Conservation (phyloP, 345 rosid species). For the Hibiscus trionum region DNA sequence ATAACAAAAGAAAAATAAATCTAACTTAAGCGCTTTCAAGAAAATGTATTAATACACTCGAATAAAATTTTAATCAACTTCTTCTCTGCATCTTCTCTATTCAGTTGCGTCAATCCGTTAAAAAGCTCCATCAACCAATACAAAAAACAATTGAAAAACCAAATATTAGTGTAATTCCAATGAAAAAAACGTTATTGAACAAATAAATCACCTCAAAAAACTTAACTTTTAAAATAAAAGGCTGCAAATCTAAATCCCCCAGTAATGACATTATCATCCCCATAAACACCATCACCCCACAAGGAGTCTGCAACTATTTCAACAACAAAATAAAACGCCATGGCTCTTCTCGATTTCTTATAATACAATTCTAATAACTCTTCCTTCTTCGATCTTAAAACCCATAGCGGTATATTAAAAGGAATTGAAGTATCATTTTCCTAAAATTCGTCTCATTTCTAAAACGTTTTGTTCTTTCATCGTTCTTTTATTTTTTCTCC, state of each 20-base stretch:
- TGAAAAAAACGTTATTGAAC: slow-evolving; percentile 66
- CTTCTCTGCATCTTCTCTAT: slow-evolving; percentile 43
- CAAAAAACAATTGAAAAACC: slow-evolving; percentile 70
- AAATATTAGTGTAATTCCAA: slow-evolving; percentile 56
- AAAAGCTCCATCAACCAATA: slow-evolving; percentile 75
- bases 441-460: too few relatives aligned
- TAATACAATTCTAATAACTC: too few relatives aligned
- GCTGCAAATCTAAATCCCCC: slow-evolving; percentile 65
- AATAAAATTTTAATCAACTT: slow-evolving; percentile 37
- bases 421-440: too few relatives aligned
- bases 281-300: slow-evolving; percentile 77
- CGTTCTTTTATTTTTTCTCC: too few relatives aligned
- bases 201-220: slow-evolving; percentile 81
- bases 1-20: slow-evolving; percentile 63
- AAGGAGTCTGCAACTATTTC: slow-evolving; percentile 73
- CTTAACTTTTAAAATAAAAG: slow-evolving; percentile 86
- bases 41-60: slow-evolving; percentile 30
- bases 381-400: too few relatives aligned
- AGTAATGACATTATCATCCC: slow-evolving; percentile 72
- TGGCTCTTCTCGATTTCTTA: neutral
- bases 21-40: slow-evolving; percentile 85
- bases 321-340: slow-evolving; percentile 61
- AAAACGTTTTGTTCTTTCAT: too few relatives aligned
- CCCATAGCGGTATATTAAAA: too few relatives aligned
- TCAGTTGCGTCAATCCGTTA: slow-evolving; percentile 32